Evolutionary conservation across 2,329 filamentous ascomycete species (phyloP), one percentile per base, ranked within the genome.

Genomic region (Botrytis medusae): DNA sequence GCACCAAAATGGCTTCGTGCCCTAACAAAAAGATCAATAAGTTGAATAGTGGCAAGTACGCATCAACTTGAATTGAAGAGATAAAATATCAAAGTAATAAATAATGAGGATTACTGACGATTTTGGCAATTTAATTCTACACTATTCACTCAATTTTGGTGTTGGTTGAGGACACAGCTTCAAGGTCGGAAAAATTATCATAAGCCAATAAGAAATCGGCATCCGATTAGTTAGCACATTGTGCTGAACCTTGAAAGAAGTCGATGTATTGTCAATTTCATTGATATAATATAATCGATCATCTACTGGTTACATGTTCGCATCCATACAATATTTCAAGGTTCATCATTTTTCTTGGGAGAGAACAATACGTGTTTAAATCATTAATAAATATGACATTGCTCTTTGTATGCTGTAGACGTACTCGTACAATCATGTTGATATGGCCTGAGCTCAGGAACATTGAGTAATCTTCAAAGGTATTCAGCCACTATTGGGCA

Each of bases 181-280:
- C 32, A 68, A 34, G 22, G 48, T 42, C 48, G 65, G 65, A 48
- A 54, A 32, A 32, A 57, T 42, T 29, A 42, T 68, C 54, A 22
- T 54, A 37, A 32, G 48, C 65, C 65, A 68, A 68, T 68, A 10
- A 32, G 42, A 25, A 64, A 51, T 25, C 44, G 60, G 42, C 32
- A 51, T 71, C 32, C 34, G 59, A 54, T 54, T 71, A 64, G 69
- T 32, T 63, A 68, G 48, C 65, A 68, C n/a, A 54, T 61, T 63
- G 46, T 37, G 48, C 60, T 40, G 22, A 71, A 51, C 59, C 29
- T 62, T 62, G 57, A 64, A 71, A 64, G 69, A 64, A 65, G 14
- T 40, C 44, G 44, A 48, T 64, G 46, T 59, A 71, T 51, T 64
- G 42, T 40, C 8, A 48, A 44, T 25, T 44, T 44, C 40, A 29